These are phyloP conservation scores for Phragmites australis DNA, from an alignment of 176 grass and related monocot genomes.

Conservation along the genomic window DNA sequence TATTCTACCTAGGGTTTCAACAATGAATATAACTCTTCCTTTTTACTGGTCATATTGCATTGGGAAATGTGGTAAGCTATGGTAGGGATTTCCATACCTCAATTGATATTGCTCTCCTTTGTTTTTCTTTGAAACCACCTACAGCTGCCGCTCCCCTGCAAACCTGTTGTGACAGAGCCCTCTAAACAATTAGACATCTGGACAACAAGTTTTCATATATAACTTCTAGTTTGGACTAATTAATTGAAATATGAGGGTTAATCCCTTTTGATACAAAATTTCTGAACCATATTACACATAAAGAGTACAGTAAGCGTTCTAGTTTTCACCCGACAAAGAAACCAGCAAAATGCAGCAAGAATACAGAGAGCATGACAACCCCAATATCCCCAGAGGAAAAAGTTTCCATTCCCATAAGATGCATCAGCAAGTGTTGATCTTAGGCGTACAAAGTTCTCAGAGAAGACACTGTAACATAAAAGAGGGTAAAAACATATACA, in stretches of 20 bases:
- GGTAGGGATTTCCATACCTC: conserved; percentile 48
- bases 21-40: background rate
- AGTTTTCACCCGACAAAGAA: conserved; percentile 68
- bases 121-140: conserved; percentile 71
- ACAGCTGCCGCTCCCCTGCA: conserved; percentile 51
- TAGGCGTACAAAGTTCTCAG: conserved; percentile 71
- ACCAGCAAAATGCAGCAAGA: conserved; percentile 71
- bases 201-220: background rate
- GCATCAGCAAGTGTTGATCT: conserved; percentile 50
- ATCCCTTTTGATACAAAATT: no score
- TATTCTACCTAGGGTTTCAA: background rate
- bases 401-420: conserved; percentile 36
- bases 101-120: conserved; percentile 83
- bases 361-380: conserved; percentile 55
- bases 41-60: background rate
- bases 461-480: conserved; percentile 62
- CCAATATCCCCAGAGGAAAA: conserved; percentile 46
- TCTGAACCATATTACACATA: background rate
- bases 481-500: background rate
- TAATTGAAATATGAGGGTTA: background rate
- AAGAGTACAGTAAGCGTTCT: background rate
- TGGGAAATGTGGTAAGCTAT: conserved; percentile 14
- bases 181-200: conserved; percentile 24
- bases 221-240: background rate
- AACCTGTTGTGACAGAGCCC: conserved; percentile 46